phyloP scores from a whole-genome alignment of 2,329 filamentous ascomycete genomes.

The Fusarium graminum region DNA sequence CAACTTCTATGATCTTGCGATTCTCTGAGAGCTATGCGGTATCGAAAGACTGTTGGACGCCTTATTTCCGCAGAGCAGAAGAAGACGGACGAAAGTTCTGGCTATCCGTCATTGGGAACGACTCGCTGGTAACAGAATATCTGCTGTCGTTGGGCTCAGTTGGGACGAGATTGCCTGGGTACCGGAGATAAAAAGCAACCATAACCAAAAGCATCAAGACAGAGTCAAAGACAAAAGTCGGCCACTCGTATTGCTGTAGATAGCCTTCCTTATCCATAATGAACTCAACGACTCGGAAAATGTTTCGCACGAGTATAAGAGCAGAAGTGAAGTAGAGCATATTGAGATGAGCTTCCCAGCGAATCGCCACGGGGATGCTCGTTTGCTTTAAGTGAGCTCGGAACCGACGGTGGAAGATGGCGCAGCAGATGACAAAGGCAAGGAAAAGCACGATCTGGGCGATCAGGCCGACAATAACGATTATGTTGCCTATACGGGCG shows the following conservation, averaged over 20 bases:
- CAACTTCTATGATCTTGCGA: neutral
- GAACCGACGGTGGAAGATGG: constrained; percentile 18
- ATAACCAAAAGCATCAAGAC: constrained; percentile 30
- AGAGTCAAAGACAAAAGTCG: constrained; percentile 29
- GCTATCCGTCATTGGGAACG: too few species aligned
- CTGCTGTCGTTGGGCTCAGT: neutral
- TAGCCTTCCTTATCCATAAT: constrained; percentile 28
- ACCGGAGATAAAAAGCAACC: constrained; percentile 23
- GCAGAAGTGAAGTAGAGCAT: constrained; percentile 30
- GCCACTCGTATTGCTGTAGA: constrained; percentile 38
- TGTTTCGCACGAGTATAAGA: constrained; percentile 13
- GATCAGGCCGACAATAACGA: constrained; percentile 11
- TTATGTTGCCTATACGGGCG: constrained; percentile 9
- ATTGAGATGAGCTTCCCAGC: constrained; percentile 12
- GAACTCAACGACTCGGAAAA: constrained; percentile 35
- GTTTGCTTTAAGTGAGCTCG: neutral
- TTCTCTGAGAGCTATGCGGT: too few species aligned
- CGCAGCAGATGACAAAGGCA: constrained; percentile 18
- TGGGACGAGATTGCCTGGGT: constrained; percentile 15
- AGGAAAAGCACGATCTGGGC: constrained; percentile 18
- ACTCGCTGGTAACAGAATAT: neutral
- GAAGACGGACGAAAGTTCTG: neutral
- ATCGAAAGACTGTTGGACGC: too few species aligned
- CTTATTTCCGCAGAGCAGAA: neutral
- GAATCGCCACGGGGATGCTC: neutral